Base-by-base conservation (phyloP, 1,139 yeast genomes). In the Blastobotrys niveus region DNA sequence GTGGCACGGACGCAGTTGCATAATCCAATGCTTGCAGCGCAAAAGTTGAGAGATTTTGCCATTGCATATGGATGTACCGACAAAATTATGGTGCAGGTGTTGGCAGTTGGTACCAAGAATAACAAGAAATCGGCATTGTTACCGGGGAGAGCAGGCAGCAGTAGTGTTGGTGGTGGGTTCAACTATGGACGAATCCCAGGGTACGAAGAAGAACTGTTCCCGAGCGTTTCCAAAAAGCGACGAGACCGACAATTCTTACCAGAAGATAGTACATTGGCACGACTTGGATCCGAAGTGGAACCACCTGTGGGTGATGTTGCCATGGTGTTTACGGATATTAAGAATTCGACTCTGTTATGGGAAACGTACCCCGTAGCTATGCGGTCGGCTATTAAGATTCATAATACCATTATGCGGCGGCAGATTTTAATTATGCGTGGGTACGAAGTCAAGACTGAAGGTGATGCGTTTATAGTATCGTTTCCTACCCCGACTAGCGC, bases 401-500 rank as follows among this genome's bases (percentile, higher is more conserved):
- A 91, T 64, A 93, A 91, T 62, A 78, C 85, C 20, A 79, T 91
- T 27, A 91, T 93, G 98, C 79, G 99, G 60, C 78, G 98, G 42
- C 94, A 87, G 57, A 69, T 91, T 53, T 77, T 96, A 54, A 82
- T 89, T 40, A 87, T 86, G 57, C 96, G 97, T 34, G 98, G 98
- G 2, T 91, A 91, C 60, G 99, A 91, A 64, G 98, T 91, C 27
- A 91, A 91, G 64, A 93, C 97, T 1, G 99, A 93, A 78, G 99
- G 99, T 59, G 99, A 91, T 70, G 96, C 98, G 0, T 91, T 91
- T 57, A 89, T 91, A 86, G 97, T 91, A n/a, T 86, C 96, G 5
- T 91, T 91, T 65, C 95, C 96, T 1, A 82, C 96, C 0, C 93
- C 95, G 0, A 79, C 93, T 0, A 74, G 93, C 19, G 97, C 97